Evolutionary conservation across 1,284 basidiomycete genomes (phyloP), one percentile per base, ranked within the genome.

Genomic region (Dichomitus squalens): DNA sequence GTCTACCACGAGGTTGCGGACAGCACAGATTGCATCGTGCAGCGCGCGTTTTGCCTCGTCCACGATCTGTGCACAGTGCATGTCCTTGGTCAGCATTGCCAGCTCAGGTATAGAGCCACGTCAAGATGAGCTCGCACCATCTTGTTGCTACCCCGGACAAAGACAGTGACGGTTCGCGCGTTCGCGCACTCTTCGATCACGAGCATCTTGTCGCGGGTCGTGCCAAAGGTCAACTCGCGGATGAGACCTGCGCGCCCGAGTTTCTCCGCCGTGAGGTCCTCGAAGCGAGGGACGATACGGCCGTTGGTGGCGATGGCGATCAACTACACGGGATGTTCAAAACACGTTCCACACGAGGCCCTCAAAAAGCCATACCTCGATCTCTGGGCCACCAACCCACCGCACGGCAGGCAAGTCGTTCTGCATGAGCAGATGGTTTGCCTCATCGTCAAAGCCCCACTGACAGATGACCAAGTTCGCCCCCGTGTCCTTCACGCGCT

Each of bases 371-470:
- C 48, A 62, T 58, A 94, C 93, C 87, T 99, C 96, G 62, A 99
- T 97, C 74, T 99, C 96, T 2, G 97, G 96, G 20, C 96, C 97
- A 61, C 96, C 96, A 55, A 99, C 96, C 96, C 97, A 99, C 72
- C 96, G 85, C 23, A 99, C 96, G n/a, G 96, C 94, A 40, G 96
- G 97, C 41, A 99, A 80, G 14, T 96, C 92, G 71, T 98, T 98
- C 78, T 98, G 96, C 89, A 99, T 94, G 66, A 99, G 76, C 69
- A 99, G 69, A 73, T 99, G 96, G 73, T 99, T 99, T 55, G 96
- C 96, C 78, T 99, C 96, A 73, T 99, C 97, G 71, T 99, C 96
- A 72, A 99, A 99, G 63, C 96, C 96, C 96, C 96, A 99, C 74
- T 99, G 97, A 75, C 96, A 99, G 68, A 99, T 97, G 66, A 99